Evolutionary conservation across 2,329 filamentous ascomycete genomes (phyloP), one percentile per base, ranked within the genome.

Genomic region (Exophiala sideris): DNA sequence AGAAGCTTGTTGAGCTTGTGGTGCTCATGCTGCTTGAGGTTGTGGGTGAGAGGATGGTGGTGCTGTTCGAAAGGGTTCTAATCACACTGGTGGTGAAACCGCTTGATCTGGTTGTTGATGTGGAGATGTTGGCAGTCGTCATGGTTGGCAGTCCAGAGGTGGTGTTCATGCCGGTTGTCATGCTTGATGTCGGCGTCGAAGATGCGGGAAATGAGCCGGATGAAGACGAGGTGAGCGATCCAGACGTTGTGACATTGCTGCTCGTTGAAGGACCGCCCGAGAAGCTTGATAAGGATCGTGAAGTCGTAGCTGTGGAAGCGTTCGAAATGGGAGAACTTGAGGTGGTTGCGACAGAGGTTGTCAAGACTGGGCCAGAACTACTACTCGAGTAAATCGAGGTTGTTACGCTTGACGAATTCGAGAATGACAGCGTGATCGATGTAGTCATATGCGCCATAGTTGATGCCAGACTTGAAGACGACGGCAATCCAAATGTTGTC

Each of bases 31-130:
- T 40, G 38, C 12, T 18, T 40, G 16, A 18, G 38, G 4, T 16
- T 14, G 41, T 21, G 40, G 33, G 14, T 5, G 11, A 3, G 39
- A n/a, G 36, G 39, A 21, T 45, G 16, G 48, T 33, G 5, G 44
- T 20, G 39, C 39, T 41, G 6, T 10, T 41, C 18, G 20, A 20
- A 6, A 16, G 21, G 12, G 18, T 42, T 21, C 40, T 16, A 9
- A 21, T 35, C 3, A 51, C 16, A 34, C 40, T 38, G 2, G 48
- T 51, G 40, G 24, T 45, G 40, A 51, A 36, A 16, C 39, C 33
- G 18, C 18, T 42, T 11, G 40, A 24, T 24, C 12, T 9, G 20
- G 40, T 42, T 12, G 40, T 12, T 14, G 40, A 20, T 21, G n/a
- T 29, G 40, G 5, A 10, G 21, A 8, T 24, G 20, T 21, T 42